Conservation (phyloP, 1,139 yeast genomes). For the Zygoascus hellenicus region DNA sequence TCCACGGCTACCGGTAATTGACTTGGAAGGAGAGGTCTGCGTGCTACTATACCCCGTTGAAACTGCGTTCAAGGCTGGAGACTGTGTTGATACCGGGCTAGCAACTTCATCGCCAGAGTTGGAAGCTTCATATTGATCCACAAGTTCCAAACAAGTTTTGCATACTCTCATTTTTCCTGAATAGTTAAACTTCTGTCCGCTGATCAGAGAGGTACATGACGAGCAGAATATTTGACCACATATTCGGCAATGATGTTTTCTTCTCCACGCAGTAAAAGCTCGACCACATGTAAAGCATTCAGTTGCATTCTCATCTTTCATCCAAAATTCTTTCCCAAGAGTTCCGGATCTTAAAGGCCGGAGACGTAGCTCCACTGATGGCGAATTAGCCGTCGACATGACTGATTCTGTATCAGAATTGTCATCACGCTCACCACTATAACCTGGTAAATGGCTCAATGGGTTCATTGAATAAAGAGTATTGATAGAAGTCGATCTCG, state of each 20-base stretch:
- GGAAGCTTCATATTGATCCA: conserved; percentile 35
- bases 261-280: conserved; percentile 59
- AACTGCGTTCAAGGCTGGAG: conserved; percentile 5
- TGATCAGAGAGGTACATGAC: conserved; percentile 71
- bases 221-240: conserved; percentile 96
- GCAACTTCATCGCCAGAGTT: neutral
- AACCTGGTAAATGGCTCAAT: conserved; percentile 27
- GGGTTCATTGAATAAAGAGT: conserved; percentile 23
- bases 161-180: conserved; percentile 76
- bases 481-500: conserved; percentile 23
- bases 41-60: neutral
- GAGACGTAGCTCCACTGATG: neutral
- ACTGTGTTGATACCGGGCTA: neutral
- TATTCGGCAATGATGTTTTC: conserved; percentile 91
- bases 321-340: conserved; percentile 66
- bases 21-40: neutral
- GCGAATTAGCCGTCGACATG: conserved; percentile 16
- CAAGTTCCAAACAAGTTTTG: conserved; percentile 61
- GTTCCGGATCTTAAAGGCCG: conserved; percentile 20
- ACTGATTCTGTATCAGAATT: conserved; percentile 30
- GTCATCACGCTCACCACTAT: conserved; percentile 26
- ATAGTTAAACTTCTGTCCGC: conserved; percentile 67
- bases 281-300: conserved; percentile 76
- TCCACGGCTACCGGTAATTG: neutral
- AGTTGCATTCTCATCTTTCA: conserved; percentile 81